Conservation (phyloP, 768 basidiomycete species). For the Galerina sulciceps region DNA sequence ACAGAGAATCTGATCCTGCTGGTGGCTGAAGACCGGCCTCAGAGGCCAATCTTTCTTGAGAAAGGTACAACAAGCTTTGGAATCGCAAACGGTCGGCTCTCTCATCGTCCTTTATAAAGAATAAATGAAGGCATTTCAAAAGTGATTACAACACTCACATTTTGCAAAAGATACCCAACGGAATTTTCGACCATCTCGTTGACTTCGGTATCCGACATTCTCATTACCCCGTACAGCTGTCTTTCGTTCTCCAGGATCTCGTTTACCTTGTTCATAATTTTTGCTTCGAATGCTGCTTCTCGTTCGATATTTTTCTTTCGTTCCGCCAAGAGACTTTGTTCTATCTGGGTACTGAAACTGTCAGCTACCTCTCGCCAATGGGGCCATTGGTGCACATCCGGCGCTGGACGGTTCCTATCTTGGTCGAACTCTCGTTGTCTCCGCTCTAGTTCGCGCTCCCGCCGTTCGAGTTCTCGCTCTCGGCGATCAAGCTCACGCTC, state of each 20-base stretch:
- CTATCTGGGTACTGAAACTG: conserved; percentile 10
- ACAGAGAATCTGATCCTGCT: conserved; percentile 20
- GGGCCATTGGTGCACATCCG: conserved; percentile 6
- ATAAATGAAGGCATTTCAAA: background rate
- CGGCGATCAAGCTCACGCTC: conserved; percentile 22
- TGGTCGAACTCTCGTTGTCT: conserved; percentile 24
- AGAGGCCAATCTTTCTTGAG: conserved; percentile 24
- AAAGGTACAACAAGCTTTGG: conserved; percentile 25
- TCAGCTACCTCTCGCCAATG: conserved; percentile 18
- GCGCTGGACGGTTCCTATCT: conserved; percentile 17
- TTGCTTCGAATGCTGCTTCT: conserved; percentile 18
- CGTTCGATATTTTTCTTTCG: conserved; percentile 12
- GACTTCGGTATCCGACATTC: conserved; percentile 28
- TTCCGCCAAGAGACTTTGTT: conserved; percentile 13
- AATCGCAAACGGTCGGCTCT: conserved; percentile 28
- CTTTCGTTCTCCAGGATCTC: conserved; percentile 22
- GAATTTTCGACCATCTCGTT: conserved; percentile 26
- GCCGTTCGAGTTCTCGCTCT: conserved; percentile 26
- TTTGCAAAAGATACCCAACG: conserved; percentile 24
- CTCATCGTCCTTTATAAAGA: conserved; percentile 21
- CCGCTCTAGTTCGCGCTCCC: conserved; percentile 26
- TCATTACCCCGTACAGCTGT: conserved; percentile 21
- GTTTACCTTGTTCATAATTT: conserved; percentile 19
- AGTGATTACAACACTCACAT: conserved; percentile 10
- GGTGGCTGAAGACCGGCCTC: conserved; percentile 22